Percentiles rank a stretch among this genome's conserved stretches.
Evolutionary conservation across 78 protist genomes (phyloP).

Genomic region (Emiliania huxleyi): DNA sequence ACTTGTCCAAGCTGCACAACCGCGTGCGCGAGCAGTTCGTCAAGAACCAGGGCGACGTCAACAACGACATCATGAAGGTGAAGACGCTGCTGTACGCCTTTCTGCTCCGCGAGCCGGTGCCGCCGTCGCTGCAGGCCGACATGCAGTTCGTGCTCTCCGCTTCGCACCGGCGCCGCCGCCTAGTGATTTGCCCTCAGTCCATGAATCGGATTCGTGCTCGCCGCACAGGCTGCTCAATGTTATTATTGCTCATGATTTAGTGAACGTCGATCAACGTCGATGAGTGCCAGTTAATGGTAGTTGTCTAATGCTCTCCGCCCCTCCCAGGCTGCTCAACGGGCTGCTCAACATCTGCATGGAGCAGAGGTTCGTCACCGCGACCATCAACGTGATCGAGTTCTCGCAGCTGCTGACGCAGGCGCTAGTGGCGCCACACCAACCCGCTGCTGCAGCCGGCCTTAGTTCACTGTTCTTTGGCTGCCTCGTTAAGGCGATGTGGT

Average conservation of each 20-base stretch:
- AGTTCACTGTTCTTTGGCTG: no score
- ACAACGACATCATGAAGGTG: not conserved
- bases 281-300: no score
- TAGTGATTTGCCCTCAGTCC: not conserved
- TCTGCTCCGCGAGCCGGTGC: not conserved
- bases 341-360: conserved; percentile 5
- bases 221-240: no score
- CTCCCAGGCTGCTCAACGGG: conserved; percentile 2
- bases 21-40: not conserved
- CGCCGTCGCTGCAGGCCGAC: not conserved
- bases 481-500: not conserved
- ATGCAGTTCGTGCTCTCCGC: not conserved
- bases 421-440: not conserved
- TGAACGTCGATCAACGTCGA: no score
- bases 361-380: not conserved
- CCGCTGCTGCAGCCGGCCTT: not conserved
- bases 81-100: conserved; percentile 6
- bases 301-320: not conserved
- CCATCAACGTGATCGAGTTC: not conserved
- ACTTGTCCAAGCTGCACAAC: not conserved
- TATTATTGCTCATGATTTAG: no score
- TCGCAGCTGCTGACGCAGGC: conserved; percentile 37
- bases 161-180: not conserved
- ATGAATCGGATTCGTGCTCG: no score
- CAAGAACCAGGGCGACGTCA: not conserved